Evolutionary conservation across 345 rosid species (phyloP).

Genomic region (Euphorbia pulcherrima): DNA sequence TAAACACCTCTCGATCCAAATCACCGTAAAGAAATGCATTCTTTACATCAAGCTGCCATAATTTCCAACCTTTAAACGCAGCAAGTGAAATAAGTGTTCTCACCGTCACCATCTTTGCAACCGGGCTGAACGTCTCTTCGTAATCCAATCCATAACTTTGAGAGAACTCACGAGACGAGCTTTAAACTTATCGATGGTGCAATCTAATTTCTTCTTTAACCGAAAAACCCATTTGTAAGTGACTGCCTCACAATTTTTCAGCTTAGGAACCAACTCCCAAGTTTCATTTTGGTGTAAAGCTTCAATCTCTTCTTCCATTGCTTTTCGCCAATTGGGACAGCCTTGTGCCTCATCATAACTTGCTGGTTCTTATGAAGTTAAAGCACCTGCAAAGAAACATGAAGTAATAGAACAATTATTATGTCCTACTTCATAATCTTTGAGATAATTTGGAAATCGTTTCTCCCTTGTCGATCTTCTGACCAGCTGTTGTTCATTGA

Average conservation of each 20-base stretch:
- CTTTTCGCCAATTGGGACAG: too few species aligned
- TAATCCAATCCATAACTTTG: not conserved
- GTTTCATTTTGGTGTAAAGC: conserved; percentile 7
- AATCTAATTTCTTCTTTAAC: not conserved
- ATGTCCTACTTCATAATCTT: conserved; percentile 5
- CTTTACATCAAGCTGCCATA: conserved; percentile 5
- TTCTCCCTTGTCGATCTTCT: not conserved
- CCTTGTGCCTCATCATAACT: too few species aligned
- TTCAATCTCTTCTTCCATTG: too few species aligned
- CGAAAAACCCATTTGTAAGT: conserved; percentile 16
- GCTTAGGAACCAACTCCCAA: conserved; percentile 18
- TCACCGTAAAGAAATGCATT: conserved; percentile 9
- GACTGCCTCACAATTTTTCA: not conserved
- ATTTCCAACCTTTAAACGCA: conserved; percentile 2
- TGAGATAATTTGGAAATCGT: not conserved
- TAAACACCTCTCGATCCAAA: conserved; percentile 4
- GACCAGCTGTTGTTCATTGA: not conserved
- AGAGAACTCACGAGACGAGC: too few species aligned
- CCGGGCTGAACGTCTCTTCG: not conserved
- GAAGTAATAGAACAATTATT: too few species aligned
- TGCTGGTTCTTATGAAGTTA: not conserved
- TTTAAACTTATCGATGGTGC: too few species aligned
- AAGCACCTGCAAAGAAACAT: not conserved
- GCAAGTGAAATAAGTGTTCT: conserved; percentile 5
- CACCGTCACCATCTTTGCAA: conserved; percentile 12